Base-by-base conservation (phyloP, 768 basidiomycete genomes). In the Boletus vinaceobasis region DNA sequence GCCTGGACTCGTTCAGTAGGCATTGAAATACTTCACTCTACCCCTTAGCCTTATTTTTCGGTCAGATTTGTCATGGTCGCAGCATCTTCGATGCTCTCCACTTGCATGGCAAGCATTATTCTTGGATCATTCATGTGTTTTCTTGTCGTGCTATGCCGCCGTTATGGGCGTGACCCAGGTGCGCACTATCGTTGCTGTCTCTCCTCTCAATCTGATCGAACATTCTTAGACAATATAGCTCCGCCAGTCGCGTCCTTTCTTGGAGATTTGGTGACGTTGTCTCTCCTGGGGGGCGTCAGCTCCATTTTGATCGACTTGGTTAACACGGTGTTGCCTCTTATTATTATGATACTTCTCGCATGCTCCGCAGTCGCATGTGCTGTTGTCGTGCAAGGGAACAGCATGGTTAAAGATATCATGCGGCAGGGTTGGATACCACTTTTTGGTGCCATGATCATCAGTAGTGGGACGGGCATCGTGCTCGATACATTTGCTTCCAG, bases 81-180 rank as follows among this genome's bases (percentile, higher is more conserved):
- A 0, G 80, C 87, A 11, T 83, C 88, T 5, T 77, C 87, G 1
- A 93, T 95, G 88, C 79, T 87, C 14, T 82, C 93, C 1, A 85
- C 94, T 1, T 87, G 86, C 50, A 67, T 89, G 13, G 90, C 90
- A 10, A 85, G 87, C 58, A 70, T 89, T 4, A 63, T 93, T 1
- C 81, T 98, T 1, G 97, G 96, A 5, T 89, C 88, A 0, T 97
- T 99, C 73, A 98, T 98, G 93, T 90, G 88, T 63, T 70, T 74
- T 21, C 79, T 98, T 29, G 82, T 98, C 46, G 79, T 98, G 21
- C 48, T 89, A 1, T 94, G 93, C 67, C 77, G 91, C 48, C 79
- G 76, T 63, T 83, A 80, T 57, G 82, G 86, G 5, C 81, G 87
- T 39, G 88, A 99, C 71, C 97, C 97, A 52, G 95, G 93, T 87